A percentile compares a stretch with the other conserved stretches of the same genome.
Conservation (phyloP, 371 early-diverging fungal genomes). For the Mucor lusitanicus region DNA sequence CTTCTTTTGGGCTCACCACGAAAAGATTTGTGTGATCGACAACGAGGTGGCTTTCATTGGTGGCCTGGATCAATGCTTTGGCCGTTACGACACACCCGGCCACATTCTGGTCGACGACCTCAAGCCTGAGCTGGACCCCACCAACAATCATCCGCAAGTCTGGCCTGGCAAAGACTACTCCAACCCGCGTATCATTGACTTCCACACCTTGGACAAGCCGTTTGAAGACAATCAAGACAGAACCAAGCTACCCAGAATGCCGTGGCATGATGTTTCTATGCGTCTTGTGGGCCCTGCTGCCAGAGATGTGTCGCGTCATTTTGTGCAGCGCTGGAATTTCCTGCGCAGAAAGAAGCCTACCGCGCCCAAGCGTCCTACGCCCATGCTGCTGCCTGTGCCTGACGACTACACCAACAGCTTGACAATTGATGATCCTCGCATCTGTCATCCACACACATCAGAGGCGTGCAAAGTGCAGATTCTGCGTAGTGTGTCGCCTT, state of each 20-base stretch:
- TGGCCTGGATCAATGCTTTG: slow-evolving; percentile 89
- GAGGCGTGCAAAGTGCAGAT: slow-evolving; percentile 64
- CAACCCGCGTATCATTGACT: slow-evolving; percentile 88
- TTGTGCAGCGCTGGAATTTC: slow-evolving; percentile 90
- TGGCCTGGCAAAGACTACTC: slow-evolving; percentile 89
- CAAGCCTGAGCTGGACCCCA: slow-evolving; percentile 32
- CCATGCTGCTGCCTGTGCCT: slow-evolving; percentile 70
- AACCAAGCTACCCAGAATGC: slow-evolving; percentile 71
- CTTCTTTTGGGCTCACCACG: slow-evolving; percentile 79
- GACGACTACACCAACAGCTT: slow-evolving; percentile 44
- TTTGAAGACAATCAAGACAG: slow-evolving; percentile 41
- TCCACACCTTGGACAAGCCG: slow-evolving; percentile 60
- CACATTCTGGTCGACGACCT: slow-evolving; percentile 76
- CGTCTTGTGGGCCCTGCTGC: slow-evolving; percentile 59
- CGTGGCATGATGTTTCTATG: slow-evolving; percentile 93
- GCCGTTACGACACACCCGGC: slow-evolving; percentile 75
- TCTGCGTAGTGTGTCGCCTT: slow-evolving; percentile 60
- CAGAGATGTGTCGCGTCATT: slow-evolving; percentile 82
- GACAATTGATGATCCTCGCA: slow-evolving; percentile 1
- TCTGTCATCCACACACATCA: slow-evolving; percentile 24
- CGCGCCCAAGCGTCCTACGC: slow-evolving; percentile 47
- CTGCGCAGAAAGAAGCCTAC: slow-evolving; percentile 63
- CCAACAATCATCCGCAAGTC: slow-evolving; percentile 29
- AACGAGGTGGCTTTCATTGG: slow-evolving; percentile 82
- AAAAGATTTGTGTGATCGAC: slow-evolving; percentile 85